Conservation (phyloP, 169 alveolate genomes). For the Eimeria mitis region DNA sequence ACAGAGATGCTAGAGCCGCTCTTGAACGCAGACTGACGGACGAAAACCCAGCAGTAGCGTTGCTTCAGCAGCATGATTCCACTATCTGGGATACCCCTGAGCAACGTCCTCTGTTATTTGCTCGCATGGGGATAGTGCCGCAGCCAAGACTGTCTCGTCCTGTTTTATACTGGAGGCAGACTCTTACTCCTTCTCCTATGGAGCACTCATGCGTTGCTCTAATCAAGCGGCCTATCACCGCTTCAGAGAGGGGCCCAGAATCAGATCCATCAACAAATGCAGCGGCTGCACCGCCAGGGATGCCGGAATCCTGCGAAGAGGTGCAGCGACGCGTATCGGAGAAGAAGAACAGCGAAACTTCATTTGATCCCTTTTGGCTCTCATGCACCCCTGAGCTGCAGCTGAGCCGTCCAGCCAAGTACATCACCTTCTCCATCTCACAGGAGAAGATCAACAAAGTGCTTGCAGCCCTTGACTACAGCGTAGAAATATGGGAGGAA, state of each 20-base stretch:
- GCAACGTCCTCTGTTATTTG: not conserved
- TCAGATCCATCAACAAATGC: not conserved
- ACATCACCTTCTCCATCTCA: constrained; percentile 16
- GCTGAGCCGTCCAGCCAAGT: constrained; percentile 37
- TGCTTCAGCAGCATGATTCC: not conserved
- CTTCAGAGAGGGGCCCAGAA: not conserved
- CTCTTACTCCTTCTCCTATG: constrained; percentile 14
- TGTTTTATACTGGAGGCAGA: constrained; percentile 42
- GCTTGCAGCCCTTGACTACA: constrained; percentile 49
- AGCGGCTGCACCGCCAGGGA: not conserved
- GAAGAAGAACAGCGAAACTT: not conserved
- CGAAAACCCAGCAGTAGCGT: not conserved
- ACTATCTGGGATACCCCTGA: not conserved
- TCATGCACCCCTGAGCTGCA: constrained; percentile 35
- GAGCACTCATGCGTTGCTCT: constrained; percentile 22
- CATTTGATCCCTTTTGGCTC: constrained; percentile 33
- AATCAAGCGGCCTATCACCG: constrained; percentile 22
- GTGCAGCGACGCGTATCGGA: not conserved
- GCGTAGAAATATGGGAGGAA: constrained; percentile 49
- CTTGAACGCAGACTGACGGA: not conserved
- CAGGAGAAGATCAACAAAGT: constrained; percentile 28
- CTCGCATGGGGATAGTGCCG: not conserved
- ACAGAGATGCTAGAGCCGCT: not conserved
- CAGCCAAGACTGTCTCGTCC: not conserved
- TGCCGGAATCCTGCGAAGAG: constrained; percentile 47